Base-by-base conservation (phyloP, 1,139 yeast species). In the Protomyces pachydermus region DNA sequence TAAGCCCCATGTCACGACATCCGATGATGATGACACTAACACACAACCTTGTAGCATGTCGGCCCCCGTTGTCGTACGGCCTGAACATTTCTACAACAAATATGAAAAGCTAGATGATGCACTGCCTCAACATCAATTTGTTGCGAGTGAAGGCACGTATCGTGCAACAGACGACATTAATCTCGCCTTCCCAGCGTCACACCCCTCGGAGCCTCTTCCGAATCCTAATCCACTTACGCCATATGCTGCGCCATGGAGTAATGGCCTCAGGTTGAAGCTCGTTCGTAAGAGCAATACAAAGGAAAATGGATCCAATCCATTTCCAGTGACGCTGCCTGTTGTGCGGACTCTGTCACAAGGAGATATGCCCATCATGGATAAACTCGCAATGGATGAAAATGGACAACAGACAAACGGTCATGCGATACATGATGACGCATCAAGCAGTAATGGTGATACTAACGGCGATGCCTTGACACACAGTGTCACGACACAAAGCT, bases 221-320 rank as follows among this genome's bases (percentile, higher is more conserved):
- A 48, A 46, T n/a, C 66, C 58, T 16, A 58, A 58, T 18, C 62
- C 62, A 25, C 56, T 58, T 4, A 58, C 62, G n/a, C 62, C 62
- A 8, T 45, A 51, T 25, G 62, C 62, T 14, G 51, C 52, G 14
- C 62, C 62, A 3, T 28, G 28, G 18, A 55, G 42, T 10, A 46
- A 48, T 16, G 62, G 62, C 32, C 32, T 58, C 51, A 55, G 52
- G 34, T 56, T 58, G 28, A n/a, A 20, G 5, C 12, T 18, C 23
- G 48, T 42, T 4, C 23, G 10, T 20, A 42, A 42, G 48, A 42
- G 48, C 25, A 42, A 42, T 16, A 42, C 20, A 16, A 42, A 42
- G 48, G 48, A 42, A 10, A 42, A 42, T 18, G 48, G 48, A 9
- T 18, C 20, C 16, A 42, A 14, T 42, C 25, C 48, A 18, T 16